A percentile compares a stretch with the other conserved stretches of the same genome.
These are phyloP conservation scores for Pythium vanterpoolii DNA, from an alignment of 352 stramenopile genomes.

Conservation along the genomic window DNA sequence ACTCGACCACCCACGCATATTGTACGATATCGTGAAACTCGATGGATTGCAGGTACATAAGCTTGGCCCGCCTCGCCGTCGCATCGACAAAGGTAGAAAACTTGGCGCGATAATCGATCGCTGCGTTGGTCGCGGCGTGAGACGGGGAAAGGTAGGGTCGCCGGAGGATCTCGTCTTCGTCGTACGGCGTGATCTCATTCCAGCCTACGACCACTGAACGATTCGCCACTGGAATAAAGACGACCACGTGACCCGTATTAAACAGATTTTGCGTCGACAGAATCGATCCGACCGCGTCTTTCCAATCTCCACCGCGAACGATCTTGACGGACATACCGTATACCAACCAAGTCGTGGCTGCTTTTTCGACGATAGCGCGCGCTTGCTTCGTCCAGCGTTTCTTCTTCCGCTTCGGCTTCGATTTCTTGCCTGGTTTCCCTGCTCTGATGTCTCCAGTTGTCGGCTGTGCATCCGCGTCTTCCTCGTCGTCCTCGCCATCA, in stretches of 20 bases:
- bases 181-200: slow-evolving; percentile 43
- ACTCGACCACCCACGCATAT: slow-evolving; percentile 67
- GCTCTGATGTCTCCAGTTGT: background rate
- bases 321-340: slow-evolving; percentile 58
- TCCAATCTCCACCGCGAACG: slow-evolving; percentile 36
- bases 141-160: slow-evolving; percentile 38
- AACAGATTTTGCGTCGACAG: slow-evolving; percentile 69
- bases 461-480: background rate
- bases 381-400: slow-evolving; percentile 50
- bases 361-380: slow-evolving; percentile 30
- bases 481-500: slow-evolving; percentile 6
- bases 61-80: slow-evolving; percentile 31
- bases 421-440: background rate
- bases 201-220: slow-evolving; percentile 52
- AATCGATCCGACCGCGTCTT: slow-evolving; percentile 38
- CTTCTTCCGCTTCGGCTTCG: slow-evolving; percentile 20
- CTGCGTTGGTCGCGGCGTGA: slow-evolving; percentile 28
- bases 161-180: slow-evolving; percentile 41
- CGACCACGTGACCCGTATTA: slow-evolving; percentile 48
- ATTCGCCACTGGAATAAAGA: slow-evolving; percentile 57
- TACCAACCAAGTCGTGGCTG: slow-evolving; percentile 44
- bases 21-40: slow-evolving; percentile 68
- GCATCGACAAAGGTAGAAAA: slow-evolving; percentile 31
- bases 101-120: slow-evolving; percentile 37
- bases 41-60: slow-evolving; percentile 63